Conservation (phyloP, 2,329 filamentous ascomycete genomes). For the Fusarium stilboides region DNA sequence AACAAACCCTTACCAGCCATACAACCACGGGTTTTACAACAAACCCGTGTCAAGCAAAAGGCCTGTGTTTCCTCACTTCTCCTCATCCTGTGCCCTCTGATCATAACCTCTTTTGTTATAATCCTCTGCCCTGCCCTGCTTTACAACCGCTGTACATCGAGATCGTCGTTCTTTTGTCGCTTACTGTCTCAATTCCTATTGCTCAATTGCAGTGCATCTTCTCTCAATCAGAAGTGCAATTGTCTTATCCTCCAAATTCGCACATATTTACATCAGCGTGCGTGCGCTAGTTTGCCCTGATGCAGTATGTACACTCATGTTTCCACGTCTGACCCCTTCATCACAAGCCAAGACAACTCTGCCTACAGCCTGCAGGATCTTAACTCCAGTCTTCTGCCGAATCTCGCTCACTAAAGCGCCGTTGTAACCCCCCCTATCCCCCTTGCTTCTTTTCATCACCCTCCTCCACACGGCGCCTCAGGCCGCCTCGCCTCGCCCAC, state of each 20-base stretch:
- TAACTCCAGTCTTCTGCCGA: constrained; percentile 2
- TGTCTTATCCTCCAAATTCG: too few relatives aligned
- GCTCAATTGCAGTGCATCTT: constrained; percentile 15
- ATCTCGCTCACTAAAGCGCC: constrained; percentile 3
- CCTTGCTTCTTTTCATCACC: not conserved
- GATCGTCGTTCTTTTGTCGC: not conserved
- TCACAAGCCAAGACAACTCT: not conserved
- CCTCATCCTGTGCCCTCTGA: constrained; percentile 1
- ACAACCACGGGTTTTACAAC: not conserved
- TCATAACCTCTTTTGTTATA: constrained; percentile 18
- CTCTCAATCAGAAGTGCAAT: not conserved
- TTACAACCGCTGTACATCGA: not conserved
- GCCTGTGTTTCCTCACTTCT: not conserved
- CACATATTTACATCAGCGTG: too few relatives aligned
- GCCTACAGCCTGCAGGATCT: constrained; percentile 36
- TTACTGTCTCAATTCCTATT: not conserved
- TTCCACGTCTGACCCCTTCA: not conserved
- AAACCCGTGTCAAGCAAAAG: not conserved
- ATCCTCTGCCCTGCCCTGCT: not conserved
- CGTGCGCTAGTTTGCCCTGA: too few relatives aligned
- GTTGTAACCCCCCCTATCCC: not conserved
- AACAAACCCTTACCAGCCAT: not conserved
- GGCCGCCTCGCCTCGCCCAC: constrained; percentile 20
- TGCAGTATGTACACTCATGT: not conserved
- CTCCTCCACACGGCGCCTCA: not conserved